Evolutionary conservation across 441 rosid genomes (phyloP).

Genomic region (Omphalea diandra): DNA sequence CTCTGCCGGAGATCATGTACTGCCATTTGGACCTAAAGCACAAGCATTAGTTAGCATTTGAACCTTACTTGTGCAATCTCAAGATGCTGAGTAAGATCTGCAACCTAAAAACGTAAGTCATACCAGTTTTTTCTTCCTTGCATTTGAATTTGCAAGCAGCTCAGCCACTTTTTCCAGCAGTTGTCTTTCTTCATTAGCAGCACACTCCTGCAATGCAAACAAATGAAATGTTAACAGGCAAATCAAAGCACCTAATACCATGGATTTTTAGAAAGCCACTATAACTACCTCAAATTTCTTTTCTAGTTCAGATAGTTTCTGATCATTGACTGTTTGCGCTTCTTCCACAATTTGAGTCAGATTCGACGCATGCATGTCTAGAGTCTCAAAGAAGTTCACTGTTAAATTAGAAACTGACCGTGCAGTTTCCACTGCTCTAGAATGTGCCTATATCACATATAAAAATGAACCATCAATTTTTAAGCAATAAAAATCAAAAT

Average conservation of each 20-base stretch:
- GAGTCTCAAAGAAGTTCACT: slow-evolving; percentile 66
- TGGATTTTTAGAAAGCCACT: slow-evolving; percentile 12
- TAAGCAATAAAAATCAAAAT: not conserved
- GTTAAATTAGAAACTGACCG: slow-evolving; percentile 75
- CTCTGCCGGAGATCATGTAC: slow-evolving; percentile 83
- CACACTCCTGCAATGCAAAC: slow-evolving; percentile 52
- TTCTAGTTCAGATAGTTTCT: slow-evolving; percentile 71
- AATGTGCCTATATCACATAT: slow-evolving; percentile 62
- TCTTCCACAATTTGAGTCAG: slow-evolving; percentile 73
- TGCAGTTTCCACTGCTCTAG: slow-evolving; percentile 77
- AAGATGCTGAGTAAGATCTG: not conserved
- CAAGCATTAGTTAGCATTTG: slow-evolving; percentile 13
- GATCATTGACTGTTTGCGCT: slow-evolving; percentile 76
- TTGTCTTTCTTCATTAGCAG: slow-evolving; percentile 79
- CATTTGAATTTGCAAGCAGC: slow-evolving; percentile 72
- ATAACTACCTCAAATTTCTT: slow-evolving; percentile 85
- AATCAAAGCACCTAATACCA: not conserved
- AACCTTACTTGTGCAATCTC: not conserved
- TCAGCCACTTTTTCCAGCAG: slow-evolving; percentile 89
- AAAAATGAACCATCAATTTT: slow-evolving; percentile 12
- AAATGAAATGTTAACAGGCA: slow-evolving; percentile 12
- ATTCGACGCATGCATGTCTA: slow-evolving; percentile 70
- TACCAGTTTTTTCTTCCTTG: slow-evolving; percentile 85
- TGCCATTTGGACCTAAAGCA: slow-evolving; percentile 76
- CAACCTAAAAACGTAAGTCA: not conserved